Base-by-base conservation (phyloP, 257 asterid genomes). In the Avicennia marina region DNA sequence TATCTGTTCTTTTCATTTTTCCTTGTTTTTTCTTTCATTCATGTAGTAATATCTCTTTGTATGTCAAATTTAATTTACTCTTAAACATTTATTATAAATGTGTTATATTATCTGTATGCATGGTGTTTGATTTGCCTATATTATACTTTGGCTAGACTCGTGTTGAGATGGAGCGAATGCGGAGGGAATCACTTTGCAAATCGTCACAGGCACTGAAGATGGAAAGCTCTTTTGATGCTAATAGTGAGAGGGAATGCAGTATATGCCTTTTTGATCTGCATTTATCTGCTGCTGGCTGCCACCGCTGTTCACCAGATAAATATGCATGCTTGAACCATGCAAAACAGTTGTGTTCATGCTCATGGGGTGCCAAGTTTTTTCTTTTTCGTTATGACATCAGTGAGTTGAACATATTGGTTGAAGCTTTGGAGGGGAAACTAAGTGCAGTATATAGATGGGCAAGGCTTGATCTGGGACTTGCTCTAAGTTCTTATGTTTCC, bases 361-460 rank as follows among this genome's bases (percentile, higher is more conserved):
- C 98, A 12, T 86, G 98, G 98, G 85, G 95, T 36, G 86, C 95
- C 24, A 91, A 86, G 60, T 91, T 91, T 76, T 88, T 88, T 69
- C 97, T 91, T 51, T 88, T 83, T 63, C 96, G 98, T 26, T 91
- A 86, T 58, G 95, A 83, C 71, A 65, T 88, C 63, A 75, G 58
- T 52, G 98, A 91, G 59, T 69, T 91, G 63, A 88, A 81, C 67
- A 65, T 91, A 57, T 68, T 91, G 81, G 97, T 88, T 66, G 95
- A 91, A 55, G 98, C 98, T 64, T 73, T 91, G 84, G 98, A 88
- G 74, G 98, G 98, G 53, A 91, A 91, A 78, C 76, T 91, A 51
- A 88, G 98, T 78, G 83, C 98, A 42, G 78, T 91, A 52, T 88
- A 91, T 80, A 73, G 97, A 65, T 91, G 98, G 98, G 98, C 97